phyloP scores from a whole-genome alignment of 371 early-diverging fungal species.

The Syncephalastrum racemosum region DNA sequence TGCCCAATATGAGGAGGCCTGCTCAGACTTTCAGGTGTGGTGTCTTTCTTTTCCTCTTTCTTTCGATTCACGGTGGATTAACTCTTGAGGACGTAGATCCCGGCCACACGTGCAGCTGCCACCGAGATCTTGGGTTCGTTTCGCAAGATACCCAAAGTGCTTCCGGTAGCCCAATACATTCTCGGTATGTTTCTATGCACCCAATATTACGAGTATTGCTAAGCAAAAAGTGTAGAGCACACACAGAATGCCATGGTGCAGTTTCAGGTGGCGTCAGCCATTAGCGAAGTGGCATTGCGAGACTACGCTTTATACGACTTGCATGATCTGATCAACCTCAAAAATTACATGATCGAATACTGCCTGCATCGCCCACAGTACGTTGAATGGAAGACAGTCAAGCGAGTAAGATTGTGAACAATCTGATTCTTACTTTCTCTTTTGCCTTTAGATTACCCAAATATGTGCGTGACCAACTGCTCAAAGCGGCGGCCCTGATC shows the following conservation, averaged over 20 bases:
- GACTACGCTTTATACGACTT: constrained; percentile 60
- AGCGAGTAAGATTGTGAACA: not conserved
- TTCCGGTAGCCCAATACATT: constrained; percentile 67
- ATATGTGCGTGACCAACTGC: constrained; percentile 48
- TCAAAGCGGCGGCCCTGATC: constrained; percentile 55
- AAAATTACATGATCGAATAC: constrained; percentile 59
- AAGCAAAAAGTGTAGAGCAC: constrained; percentile 38
- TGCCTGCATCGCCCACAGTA: constrained; percentile 48
- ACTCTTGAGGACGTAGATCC: constrained; percentile 22
- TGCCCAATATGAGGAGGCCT: constrained; percentile 65
- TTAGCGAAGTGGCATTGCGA: constrained; percentile 55
- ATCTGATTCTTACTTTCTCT: not conserved
- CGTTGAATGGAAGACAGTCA: constrained; percentile 3
- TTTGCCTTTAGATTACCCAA: constrained; percentile 33
- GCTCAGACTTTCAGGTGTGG: constrained; percentile 65
- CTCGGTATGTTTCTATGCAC: constrained; percentile 41
- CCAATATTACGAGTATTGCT: not conserved
- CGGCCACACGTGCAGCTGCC: constrained; percentile 60
- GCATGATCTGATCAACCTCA: constrained; percentile 47
- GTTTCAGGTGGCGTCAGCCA: constrained; percentile 64
- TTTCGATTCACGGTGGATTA: too few relatives aligned
- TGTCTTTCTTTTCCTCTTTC: not conserved
- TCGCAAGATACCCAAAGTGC: constrained; percentile 57
- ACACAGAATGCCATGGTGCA: constrained; percentile 56
- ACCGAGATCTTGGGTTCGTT: constrained; percentile 59